Evolutionary conservation across 495 filamentous ascomycete species (phyloP).

Genomic region (Neurospora terricola): DNA sequence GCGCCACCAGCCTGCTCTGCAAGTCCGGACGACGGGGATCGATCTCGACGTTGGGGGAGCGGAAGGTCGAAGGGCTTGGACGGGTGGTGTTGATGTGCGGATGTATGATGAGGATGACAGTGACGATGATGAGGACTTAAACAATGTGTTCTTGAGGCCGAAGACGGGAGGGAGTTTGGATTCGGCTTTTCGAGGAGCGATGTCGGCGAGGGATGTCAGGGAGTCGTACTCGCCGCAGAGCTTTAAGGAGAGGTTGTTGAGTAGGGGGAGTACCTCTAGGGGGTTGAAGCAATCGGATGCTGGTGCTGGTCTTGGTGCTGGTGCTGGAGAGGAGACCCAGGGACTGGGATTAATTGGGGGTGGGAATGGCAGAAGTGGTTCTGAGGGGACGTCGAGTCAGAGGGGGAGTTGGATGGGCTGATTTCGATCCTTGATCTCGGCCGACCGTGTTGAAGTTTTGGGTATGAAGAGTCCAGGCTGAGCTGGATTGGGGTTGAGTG

Average conservation of each 20-base stretch:
- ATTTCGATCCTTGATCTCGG: background rate
- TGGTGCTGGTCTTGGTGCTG: no score
- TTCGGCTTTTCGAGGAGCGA: background rate
- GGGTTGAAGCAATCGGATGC: background rate
- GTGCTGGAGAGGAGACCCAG: background rate
- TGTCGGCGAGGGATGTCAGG: background rate
- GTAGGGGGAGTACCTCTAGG: background rate
- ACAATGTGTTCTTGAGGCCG: background rate
- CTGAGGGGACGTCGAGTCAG: background rate
- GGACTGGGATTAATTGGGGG: background rate
- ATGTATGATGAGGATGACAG: background rate
- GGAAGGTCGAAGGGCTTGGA: background rate
- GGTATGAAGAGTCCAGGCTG: background rate
- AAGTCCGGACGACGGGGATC: slow-evolving; percentile 5
- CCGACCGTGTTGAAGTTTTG: background rate
- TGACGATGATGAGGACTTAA: background rate
- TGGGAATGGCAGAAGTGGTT: background rate
- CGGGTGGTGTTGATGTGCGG: background rate
- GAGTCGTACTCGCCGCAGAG: slow-evolving; percentile 18
- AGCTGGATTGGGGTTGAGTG: background rate
- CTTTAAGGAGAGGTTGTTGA: slow-evolving; percentile 18
- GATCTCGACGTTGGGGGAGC: background rate
- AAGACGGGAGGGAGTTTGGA: background rate
- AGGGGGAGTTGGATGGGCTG: background rate
- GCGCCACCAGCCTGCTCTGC: slow-evolving; percentile 7